Percentiles rank a stretch among this genome's conserved stretches.
Evolutionary conservation across 768 basidiomycete species (phyloP).

Genomic region (Flagelloscypha sp.): DNA sequence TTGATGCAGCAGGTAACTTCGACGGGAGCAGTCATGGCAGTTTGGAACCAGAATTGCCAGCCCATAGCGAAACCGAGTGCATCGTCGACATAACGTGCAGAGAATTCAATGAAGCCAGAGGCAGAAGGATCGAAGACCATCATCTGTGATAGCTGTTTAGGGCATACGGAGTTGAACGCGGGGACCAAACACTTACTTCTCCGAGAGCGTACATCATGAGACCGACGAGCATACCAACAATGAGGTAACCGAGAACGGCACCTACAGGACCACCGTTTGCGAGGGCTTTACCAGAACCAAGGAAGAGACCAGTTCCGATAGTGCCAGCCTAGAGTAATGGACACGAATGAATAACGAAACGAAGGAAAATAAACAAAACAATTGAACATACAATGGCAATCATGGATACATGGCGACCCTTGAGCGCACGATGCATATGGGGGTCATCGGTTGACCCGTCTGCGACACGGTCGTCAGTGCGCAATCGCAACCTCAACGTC

Average conservation of each 20-base stretch:
- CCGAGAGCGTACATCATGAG: slow-evolving; percentile 22
- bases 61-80: slow-evolving; percentile 29
- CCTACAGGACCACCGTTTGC: slow-evolving; percentile 38
- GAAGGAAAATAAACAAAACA: slow-evolving; percentile 1
- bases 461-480: slow-evolving; percentile 1
- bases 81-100: slow-evolving; percentile 25
- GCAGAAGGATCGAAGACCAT: slow-evolving; percentile 20
- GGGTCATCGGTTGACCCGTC: slow-evolving; percentile 2
- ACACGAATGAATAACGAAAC: too few relatives aligned
- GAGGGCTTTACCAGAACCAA: slow-evolving; percentile 30
- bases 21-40: slow-evolving; percentile 23
- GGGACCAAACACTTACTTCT: too few relatives aligned
- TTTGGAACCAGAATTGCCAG: slow-evolving; percentile 22
- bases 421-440: slow-evolving; percentile 8
- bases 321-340: too few relatives aligned
- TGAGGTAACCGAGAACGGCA: slow-evolving; percentile 31
- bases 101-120: slow-evolving; percentile 18
- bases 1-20: slow-evolving; percentile 30
- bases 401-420: slow-evolving; percentile 7
- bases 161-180: too few relatives aligned
- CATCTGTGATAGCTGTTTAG: too few relatives aligned
- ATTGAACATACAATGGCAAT: slow-evolving; percentile 6
- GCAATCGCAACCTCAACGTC: slow-evolving; percentile 5
- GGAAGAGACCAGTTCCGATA: slow-evolving; percentile 36
- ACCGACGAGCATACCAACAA: slow-evolving; percentile 30